Base-by-base conservation (phyloP, 2,329 filamentous ascomycete species). In the Fusarium odoratissimum region DNA sequence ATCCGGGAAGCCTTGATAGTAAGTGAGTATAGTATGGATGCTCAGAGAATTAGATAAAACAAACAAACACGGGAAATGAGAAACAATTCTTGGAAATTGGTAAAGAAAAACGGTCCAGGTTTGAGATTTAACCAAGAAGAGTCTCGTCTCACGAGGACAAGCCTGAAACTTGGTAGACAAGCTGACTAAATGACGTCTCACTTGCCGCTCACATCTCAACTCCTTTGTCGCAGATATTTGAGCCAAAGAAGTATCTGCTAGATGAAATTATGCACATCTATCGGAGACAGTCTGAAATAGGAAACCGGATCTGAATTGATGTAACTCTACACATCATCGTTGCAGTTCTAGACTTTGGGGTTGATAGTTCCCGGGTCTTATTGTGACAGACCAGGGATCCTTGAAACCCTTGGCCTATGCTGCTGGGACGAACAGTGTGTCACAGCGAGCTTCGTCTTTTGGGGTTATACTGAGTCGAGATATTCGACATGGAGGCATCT, bases 131-230 rank as follows among this genome's bases (percentile, higher is more conserved):
- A 41, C 41, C 51, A 49, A 49, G 40, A 59, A 59, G 42, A 45
- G 58, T 37, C 58, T 57, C 9, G 33, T 51, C n/a, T 51, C 46
- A 33, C 40, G 30, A 12, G 56, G 35, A 67, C 28, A 52, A 8
- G n/a, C n/a, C 44, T 55, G 48, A 64, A 61, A 64, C 56, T 54
- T 38, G 37, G 52, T 71, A 60, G 59, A 45, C 49, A 71, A 54
- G 57, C 44, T 60, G 54, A 54, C 64, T 54, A 64, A 31, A 59
- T 57, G 58, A 60, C 40, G 75, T 77, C 73, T 77, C 75, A 64
- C 64, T 64, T 77, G 45, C 35, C 58, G 59, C 73, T 72, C 52
- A 70, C 64, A 72, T 69, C 46, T 52, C 64, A 58, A 60, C 67
- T 62, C 49, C 35, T 51, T 57, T 54, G 69, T 73, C 52, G 67